Base-by-base conservation (phyloP, 257 asterid species). In the Forsythia suspensa region DNA sequence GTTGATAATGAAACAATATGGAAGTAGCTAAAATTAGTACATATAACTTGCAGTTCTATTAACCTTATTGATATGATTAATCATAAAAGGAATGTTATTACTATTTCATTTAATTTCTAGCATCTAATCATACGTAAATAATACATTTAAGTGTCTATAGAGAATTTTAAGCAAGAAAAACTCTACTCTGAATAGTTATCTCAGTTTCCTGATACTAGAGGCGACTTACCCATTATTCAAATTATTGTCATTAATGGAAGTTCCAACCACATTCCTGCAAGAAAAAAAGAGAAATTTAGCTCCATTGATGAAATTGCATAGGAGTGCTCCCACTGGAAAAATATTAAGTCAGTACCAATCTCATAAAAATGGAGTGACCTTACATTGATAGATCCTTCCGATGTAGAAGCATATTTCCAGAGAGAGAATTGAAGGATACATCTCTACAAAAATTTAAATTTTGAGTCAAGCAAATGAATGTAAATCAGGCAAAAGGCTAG, bases 341-440 rank as follows among this genome's bases (percentile, higher is more conserved):
- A 18, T n/a, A 57, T 57, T n/a, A n/a, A n/a, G 29, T n/a, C 13
- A 51, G 55, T 70, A 40, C 38, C 57, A 40, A 24, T 8, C 11
- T 40, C 34, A 37, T 34, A 67, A 4, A 63, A 41, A 74, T 63
- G 48, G 48, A 74, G 70, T 63, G 63, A 72, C 79, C 91, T 84
- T 84, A 90, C 95, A 86, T 77, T 68, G 91, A 84, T 74, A 82
- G 70, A 79, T 68, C 86, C 39, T 77, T 78, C 52, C 84, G 72
- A 66, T 74, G 81, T 24, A 79, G 73, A 48, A 87, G 89, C 80
- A 85, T 67, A 57, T 76, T 82, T 71, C 93, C 96, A 6, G 86
- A 78, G 38, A 91, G 83, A 70, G 87, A 82, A 82, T 91, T 91
- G 85, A 91, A 91, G 42, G 96, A 91, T 72, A 91, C 88, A 48